A percentile compares a stretch with the other conserved stretches of the same genome.
Conservation (phyloP, 148 eudicot species). For the Chenopodium album region DNA sequence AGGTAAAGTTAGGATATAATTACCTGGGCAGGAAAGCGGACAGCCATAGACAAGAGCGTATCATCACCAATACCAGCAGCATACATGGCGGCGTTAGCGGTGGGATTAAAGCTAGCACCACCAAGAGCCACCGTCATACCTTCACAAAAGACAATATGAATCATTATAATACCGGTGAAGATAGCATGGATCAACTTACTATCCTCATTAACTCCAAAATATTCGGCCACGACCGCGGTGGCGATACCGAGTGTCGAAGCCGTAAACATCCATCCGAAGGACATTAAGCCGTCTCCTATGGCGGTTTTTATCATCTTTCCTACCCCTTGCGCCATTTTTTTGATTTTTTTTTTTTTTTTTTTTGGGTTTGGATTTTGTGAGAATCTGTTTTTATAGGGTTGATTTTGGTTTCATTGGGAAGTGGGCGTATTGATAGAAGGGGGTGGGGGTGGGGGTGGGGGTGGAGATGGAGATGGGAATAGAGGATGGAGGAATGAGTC, state of each 20-base stretch:
- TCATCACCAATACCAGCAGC: constrained; percentile 35
- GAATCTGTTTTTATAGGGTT: neutral
- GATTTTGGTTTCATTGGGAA: too few species aligned
- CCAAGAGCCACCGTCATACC: constrained; percentile 28
- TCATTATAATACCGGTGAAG: constrained; percentile 1
- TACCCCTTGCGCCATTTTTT: neutral
- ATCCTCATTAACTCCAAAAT: constrained; percentile 12
- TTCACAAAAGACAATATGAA: constrained; percentile 28
- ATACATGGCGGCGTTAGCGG: constrained; percentile 36
- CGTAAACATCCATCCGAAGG: constrained; percentile 31
- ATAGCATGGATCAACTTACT: constrained; percentile 21
- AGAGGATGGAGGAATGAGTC: neutral
- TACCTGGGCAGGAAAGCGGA: constrained; percentile 41
- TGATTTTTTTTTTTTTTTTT: too few species aligned
- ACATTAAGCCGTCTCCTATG: constrained; percentile 19
- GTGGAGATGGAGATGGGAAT: neutral
- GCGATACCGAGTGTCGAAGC: constrained; percentile 22
- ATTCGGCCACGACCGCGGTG: constrained; percentile 12
- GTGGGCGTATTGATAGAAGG: neutral
- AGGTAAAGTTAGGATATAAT: neutral
- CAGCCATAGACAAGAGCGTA: constrained; percentile 35
- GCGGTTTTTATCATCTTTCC: constrained; percentile 5
- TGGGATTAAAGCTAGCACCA: constrained; percentile 48
- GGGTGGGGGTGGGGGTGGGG: neutral
- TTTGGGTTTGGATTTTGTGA: neutral